phyloP scores from a whole-genome alignment of 2,329 filamentous ascomycete genomes.

The Ophiostoma sp. region DNA sequence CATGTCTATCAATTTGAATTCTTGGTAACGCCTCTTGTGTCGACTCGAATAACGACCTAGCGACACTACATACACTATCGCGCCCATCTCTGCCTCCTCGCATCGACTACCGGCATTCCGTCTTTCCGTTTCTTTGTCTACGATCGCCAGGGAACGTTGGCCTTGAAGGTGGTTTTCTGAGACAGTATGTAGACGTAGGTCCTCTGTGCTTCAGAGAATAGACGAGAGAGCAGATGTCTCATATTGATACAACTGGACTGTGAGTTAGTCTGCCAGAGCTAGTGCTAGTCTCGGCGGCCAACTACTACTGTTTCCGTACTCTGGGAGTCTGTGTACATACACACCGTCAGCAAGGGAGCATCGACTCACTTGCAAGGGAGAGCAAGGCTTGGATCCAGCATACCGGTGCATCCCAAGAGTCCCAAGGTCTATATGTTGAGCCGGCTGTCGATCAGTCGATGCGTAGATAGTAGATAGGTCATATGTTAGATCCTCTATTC shows the following conservation, averaged over 20 bases:
- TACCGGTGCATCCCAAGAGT: background rate
- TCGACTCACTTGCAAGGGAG: background rate
- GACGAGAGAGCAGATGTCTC: background rate
- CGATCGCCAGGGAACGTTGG: background rate
- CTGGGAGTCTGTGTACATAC: background rate
- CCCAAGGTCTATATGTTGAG: slow-evolving; percentile 31
- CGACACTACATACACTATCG: background rate
- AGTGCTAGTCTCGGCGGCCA: background rate
- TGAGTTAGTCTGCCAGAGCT: background rate
- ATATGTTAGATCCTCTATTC: background rate
- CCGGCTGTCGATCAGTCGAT: slow-evolving; percentile 28
- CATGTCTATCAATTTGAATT: background rate
- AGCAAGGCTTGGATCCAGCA: background rate
- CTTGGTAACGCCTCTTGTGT: background rate
- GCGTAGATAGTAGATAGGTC: background rate
- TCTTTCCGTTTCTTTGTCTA: slow-evolving; percentile 7
- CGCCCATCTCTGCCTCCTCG: background rate
- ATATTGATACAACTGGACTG: background rate
- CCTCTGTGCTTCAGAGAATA: background rate
- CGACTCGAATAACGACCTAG: background rate
- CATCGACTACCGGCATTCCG: background rate
- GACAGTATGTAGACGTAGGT: background rate
- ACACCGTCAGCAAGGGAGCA: slow-evolving; percentile 4
- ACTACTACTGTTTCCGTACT: background rate
- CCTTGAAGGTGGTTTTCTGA: background rate